Percentiles rank a stretch among this genome's conserved stretches.
Conservation (phyloP, 1,284 basidiomycete genomes). For the Ganoderma multipileum region DNA sequence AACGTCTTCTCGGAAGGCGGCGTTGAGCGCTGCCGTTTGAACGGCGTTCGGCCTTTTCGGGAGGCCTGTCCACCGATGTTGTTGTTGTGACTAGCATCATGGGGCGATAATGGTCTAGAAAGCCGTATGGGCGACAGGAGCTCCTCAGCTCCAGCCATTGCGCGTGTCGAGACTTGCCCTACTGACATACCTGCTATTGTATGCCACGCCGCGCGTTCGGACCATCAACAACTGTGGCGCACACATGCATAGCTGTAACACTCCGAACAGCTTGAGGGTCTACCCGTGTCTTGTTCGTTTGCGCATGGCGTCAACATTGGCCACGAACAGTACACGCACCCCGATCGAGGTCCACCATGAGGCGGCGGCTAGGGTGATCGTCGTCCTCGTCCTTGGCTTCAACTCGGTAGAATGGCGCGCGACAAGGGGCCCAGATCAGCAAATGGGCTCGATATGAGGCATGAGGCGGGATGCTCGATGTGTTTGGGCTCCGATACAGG, state of each 20-base stretch:
- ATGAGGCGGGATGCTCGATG: constrained; percentile 1
- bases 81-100: neutral
- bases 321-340: neutral
- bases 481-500: constrained; percentile 14
- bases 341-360: constrained; percentile 11
- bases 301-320: neutral
- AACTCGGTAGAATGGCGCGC: neutral
- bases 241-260: constrained; percentile 8
- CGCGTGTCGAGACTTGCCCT: neutral
- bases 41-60: neutral
- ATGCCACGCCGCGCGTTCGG: neutral
- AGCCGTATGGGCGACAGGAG: neutral
- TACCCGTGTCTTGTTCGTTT: constrained; percentile 7
- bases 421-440: neutral
- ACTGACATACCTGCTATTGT: constrained; percentile 2
- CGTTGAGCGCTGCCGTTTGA: too few species aligned
- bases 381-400: constrained; percentile 5
- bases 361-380: constrained; percentile 13
- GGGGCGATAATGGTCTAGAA: neutral
- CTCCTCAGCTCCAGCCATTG: neutral
- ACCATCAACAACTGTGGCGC: neutral
- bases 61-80: neutral
- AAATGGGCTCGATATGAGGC: neutral
- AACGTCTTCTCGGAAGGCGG: neutral
- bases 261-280: constrained; percentile 1